phyloP scores from a whole-genome alignment of 345 rosid species.

The Turnera subulata region DNA sequence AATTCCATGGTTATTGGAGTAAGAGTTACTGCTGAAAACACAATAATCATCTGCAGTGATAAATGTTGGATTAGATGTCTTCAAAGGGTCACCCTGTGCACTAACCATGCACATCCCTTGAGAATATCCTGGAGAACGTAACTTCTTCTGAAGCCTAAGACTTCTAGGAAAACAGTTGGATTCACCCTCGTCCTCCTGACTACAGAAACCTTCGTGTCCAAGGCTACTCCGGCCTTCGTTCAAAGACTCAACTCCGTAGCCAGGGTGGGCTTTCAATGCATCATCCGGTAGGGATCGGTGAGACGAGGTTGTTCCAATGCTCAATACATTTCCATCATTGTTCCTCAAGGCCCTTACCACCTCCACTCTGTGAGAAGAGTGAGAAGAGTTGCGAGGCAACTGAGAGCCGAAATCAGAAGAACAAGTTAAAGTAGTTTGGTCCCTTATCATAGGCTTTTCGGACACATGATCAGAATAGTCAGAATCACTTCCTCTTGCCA shows the following conservation, averaged over 20 bases:
- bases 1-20: slow-evolving; percentile 13
- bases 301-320: slow-evolving; percentile 40
- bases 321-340: slow-evolving; percentile 69
- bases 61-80: slow-evolving; percentile 21
- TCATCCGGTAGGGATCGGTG: slow-evolving; percentile 32
- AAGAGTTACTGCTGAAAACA: slow-evolving; percentile 16
- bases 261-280: slow-evolving; percentile 16
- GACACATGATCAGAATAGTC: slow-evolving; percentile 40
- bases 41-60: slow-evolving; percentile 18
- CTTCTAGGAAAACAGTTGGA: slow-evolving; percentile 40
- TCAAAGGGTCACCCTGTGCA: slow-evolving; percentile 27
- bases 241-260: slow-evolving; percentile 23
- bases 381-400: slow-evolving; percentile 23
- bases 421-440: slow-evolving; percentile 25
- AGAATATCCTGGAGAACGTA: slow-evolving; percentile 12
- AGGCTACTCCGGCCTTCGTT: slow-evolving; percentile 22
- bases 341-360: slow-evolving; percentile 54
- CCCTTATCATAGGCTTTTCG: slow-evolving; percentile 42
- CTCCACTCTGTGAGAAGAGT: slow-evolving; percentile 29
- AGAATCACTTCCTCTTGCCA: slow-evolving; percentile 37
- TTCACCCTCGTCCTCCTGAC: slow-evolving; percentile 30
- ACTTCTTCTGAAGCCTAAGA: slow-evolving; percentile 31
- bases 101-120: slow-evolving; percentile 14
- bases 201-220: slow-evolving; percentile 13
- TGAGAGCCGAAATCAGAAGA: slow-evolving; percentile 35